Evolutionary conservation across 148 eudicot genomes (phyloP).

Genomic region (Vaccinium myrtillus): DNA sequence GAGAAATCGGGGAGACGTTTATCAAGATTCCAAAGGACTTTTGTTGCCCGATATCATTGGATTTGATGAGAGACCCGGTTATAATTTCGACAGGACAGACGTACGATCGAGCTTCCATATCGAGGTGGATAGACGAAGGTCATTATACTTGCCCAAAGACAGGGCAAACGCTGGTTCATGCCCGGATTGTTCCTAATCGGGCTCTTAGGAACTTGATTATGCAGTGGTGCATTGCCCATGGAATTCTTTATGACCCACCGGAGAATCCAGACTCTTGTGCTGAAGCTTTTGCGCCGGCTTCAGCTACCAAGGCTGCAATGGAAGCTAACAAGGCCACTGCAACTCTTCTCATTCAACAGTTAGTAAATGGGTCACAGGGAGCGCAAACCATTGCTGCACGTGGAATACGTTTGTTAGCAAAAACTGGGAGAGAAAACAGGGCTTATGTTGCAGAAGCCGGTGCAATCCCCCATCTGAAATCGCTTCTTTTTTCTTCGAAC

Average conservation of each 20-base stretch:
- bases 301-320: conserved; percentile 58
- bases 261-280: conserved; percentile 48
- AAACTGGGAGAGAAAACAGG: conserved; percentile 78
- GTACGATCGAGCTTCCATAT: conserved; percentile 67
- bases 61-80: conserved; percentile 88
- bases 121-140: conserved; percentile 90
- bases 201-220: conserved; percentile 68
- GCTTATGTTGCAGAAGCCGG: conserved; percentile 89
- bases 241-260: conserved; percentile 34
- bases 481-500: conserved; percentile 48
- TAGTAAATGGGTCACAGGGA: conserved; percentile 57
- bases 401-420: conserved; percentile 76
- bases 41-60: conserved; percentile 78
- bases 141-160: conserved; percentile 87
- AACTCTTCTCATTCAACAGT: conserved; percentile 56
- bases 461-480: conserved; percentile 66
- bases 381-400: conserved; percentile 73
- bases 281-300: conserved; percentile 35
- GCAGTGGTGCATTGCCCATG: conserved; percentile 75
- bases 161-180: conserved; percentile 67
- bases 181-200: conserved; percentile 58
- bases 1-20: conserved; percentile 59
- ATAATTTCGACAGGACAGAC: conserved; percentile 84
- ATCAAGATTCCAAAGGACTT: conserved; percentile 72
- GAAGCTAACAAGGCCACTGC: conserved; percentile 80